phyloP scores from a whole-genome alignment of 371 early-diverging fungal genomes.

The Syncephalastrum contaminatum region DNA sequence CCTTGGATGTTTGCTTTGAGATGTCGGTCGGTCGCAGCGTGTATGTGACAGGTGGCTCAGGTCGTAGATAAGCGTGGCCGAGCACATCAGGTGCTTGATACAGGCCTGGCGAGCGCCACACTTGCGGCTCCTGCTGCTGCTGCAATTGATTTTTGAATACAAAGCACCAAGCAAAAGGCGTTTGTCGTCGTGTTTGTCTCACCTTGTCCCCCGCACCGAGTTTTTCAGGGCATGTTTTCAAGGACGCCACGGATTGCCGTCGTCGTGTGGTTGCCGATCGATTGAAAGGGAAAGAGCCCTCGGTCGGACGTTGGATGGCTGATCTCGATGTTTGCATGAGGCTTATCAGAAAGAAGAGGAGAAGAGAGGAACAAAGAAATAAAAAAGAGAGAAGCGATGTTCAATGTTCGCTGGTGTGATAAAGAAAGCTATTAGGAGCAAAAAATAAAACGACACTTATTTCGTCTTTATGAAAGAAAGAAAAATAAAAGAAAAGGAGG shows the following conservation, averaged over 20 bases:
- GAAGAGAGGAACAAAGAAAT: slow-evolving; percentile 7
- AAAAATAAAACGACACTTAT: no score
- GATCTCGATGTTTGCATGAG: slow-evolving; percentile 41
- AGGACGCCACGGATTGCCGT: no score
- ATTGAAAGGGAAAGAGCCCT: slow-evolving; percentile 17
- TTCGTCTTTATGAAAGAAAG: no score
- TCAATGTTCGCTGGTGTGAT: no score
- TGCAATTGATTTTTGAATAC: background rate
- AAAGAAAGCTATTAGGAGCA: no score
- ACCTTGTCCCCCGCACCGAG: no score
- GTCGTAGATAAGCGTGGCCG: slow-evolving; percentile 40
- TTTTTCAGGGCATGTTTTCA: no score
- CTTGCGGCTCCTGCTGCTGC: background rate
- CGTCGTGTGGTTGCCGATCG: slow-evolving; percentile 17
- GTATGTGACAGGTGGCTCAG: slow-evolving; percentile 10
- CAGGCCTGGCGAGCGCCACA: slow-evolving; percentile 46
- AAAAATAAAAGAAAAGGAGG: no score
- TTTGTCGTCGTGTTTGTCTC: no score
- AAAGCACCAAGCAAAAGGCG: background rate
- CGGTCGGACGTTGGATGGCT: slow-evolving; percentile 19
- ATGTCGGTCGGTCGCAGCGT: slow-evolving; percentile 33
- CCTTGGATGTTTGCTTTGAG: slow-evolving; percentile 37
- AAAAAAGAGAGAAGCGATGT: background rate
- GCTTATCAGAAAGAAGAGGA: slow-evolving; percentile 21
- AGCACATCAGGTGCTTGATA: slow-evolving; percentile 47